Evolutionary conservation across 2,329 filamentous ascomycete genomes (phyloP).

Genomic region (Leptographium flavum): DNA sequence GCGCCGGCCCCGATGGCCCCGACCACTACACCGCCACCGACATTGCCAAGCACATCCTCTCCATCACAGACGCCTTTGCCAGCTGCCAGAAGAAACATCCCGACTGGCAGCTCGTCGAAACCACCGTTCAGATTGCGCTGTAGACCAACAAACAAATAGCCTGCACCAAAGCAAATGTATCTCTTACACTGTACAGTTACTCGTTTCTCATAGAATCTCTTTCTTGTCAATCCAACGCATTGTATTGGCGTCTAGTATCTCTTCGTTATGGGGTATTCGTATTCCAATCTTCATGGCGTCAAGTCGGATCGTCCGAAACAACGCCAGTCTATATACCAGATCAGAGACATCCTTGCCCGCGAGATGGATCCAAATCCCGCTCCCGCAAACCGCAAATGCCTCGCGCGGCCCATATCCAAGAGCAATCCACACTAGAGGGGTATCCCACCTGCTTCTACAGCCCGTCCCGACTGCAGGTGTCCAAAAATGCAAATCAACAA

Average conservation of each 20-base stretch:
- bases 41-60: slow-evolving; percentile 11
- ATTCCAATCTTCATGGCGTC: slow-evolving; percentile 1
- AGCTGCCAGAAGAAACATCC: slow-evolving; percentile 12
- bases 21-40: slow-evolving; percentile 10
- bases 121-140: neutral
- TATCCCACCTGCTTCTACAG: slow-evolving; percentile 9
- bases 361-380: neutral
- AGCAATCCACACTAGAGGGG: slow-evolving; percentile 11
- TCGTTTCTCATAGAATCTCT: too few species aligned
- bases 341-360: neutral
- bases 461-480: slow-evolving; percentile 1
- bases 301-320: neutral
- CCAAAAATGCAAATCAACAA: neutral
- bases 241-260: neutral
- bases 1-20: neutral
- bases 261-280: slow-evolving; percentile 1
- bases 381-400: slow-evolving; percentile 1
- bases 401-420: slow-evolving; percentile 6
- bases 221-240: too few species aligned
- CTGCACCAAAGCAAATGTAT: neutral
- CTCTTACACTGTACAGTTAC: too few species aligned
- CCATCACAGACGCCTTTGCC: slow-evolving; percentile 7
- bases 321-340: slow-evolving; percentile 1
- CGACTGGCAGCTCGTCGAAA: slow-evolving; percentile 8
- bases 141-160: neutral